phyloP scores from a whole-genome alignment of 495 filamentous ascomycete genomes.

The Penicillium ochrochloron region DNA sequence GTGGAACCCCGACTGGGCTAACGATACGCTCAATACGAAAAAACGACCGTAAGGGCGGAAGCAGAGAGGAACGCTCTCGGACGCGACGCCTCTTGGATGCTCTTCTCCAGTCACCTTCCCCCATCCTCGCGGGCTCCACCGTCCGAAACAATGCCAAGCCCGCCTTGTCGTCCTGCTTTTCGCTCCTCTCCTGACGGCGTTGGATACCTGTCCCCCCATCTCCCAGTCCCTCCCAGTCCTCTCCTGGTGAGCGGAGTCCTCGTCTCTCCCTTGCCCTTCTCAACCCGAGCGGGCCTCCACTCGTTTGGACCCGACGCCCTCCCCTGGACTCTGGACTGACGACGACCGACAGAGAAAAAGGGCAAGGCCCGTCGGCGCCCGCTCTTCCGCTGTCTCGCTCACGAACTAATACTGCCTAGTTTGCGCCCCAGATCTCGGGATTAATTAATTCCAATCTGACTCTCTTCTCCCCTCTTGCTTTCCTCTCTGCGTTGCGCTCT shows the following conservation, averaged over 20 bases:
- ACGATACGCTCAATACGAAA: conserved; percentile 18
- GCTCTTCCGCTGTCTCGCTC: not conserved
- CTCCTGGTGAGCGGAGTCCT: conserved; percentile 14
- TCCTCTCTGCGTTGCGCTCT: conserved; percentile 6
- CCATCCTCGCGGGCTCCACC: conserved; percentile 28
- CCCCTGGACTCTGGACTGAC: conserved; percentile 9
- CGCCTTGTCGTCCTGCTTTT: not conserved
- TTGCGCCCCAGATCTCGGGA: not conserved
- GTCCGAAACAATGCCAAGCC: conserved; percentile 40
- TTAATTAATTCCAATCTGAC: conserved; percentile 4
- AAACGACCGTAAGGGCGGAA: not conserved
- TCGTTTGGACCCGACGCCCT: not conserved
- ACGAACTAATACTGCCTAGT: conserved; percentile 8
- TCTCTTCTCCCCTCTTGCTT: not conserved
- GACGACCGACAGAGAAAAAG: not conserved
- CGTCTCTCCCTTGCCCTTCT: conserved; percentile 10
- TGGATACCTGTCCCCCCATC: not conserved
- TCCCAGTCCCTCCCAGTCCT: conserved; percentile 2
- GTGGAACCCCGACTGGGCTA: conserved; percentile 17
- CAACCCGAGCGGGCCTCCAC: conserved; percentile 12
- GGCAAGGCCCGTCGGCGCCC: conserved; percentile 1
- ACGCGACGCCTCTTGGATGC: conserved; percentile 5
- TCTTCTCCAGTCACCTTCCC: conserved; percentile 5
- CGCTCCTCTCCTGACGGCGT: conserved; percentile 4
- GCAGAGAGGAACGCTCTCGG: conserved; percentile 8